Evolutionary conservation across 495 filamentous ascomycete species (phyloP).

Genomic region (Terfezia claveryi): DNA sequence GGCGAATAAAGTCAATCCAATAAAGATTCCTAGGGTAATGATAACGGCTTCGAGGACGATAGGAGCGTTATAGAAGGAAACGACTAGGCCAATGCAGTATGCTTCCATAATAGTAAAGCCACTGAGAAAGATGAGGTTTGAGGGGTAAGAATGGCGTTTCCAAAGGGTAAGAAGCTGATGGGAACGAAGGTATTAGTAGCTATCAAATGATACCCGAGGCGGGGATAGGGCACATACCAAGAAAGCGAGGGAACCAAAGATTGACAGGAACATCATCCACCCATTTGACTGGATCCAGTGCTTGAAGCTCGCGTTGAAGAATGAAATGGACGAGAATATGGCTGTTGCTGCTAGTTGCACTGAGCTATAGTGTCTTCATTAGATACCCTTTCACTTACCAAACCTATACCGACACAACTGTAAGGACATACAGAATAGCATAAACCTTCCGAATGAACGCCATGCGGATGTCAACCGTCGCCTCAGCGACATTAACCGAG

Average conservation of each 20-base stretch:
- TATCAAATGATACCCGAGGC: not conserved
- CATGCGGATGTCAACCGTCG: conserved; percentile 85
- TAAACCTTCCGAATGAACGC: conserved; percentile 94
- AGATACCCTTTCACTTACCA: conserved; percentile 24
- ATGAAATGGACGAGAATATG: conserved; percentile 57
- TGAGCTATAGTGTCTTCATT: conserved; percentile 29
- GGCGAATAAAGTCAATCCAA: conserved; percentile 79
- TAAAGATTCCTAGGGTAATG: conserved; percentile 80
- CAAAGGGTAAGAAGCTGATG: conserved; percentile 54
- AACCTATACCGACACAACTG: not conserved
- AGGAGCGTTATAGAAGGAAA: conserved; percentile 57
- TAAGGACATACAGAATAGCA: conserved; percentile 42
- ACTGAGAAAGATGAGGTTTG: conserved; percentile 78
- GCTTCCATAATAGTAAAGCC: conserved; percentile 85
- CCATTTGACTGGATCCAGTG: conserved; percentile 65
- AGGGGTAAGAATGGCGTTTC: conserved; percentile 94
- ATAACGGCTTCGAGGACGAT: conserved; percentile 81
- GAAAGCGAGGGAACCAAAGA: conserved; percentile 20
- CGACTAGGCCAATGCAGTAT: conserved; percentile 78
- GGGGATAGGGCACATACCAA: conserved; percentile 1
- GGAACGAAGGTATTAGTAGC: not conserved
- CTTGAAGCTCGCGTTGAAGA: conserved; percentile 62
- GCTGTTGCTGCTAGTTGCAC: conserved; percentile 75
- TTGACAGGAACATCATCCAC: conserved; percentile 65
- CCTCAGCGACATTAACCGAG: conserved; percentile 45